These are phyloP conservation scores for Boletus rubroflammeus DNA, from an alignment of 768 basidiomycete species.

Conservation along the genomic window DNA sequence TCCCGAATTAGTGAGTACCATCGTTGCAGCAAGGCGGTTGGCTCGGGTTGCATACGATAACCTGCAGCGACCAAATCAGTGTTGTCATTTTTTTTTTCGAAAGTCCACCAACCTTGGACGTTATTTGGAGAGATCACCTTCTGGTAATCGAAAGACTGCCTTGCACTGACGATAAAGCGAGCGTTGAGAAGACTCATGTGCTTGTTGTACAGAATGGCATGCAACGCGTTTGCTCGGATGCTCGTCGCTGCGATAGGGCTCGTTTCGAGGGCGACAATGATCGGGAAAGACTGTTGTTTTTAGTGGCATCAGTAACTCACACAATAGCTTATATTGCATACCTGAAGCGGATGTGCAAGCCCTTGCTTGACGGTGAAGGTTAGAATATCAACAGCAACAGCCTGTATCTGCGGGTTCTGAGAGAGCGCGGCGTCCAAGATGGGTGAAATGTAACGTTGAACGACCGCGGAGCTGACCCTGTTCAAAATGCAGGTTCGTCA, in stretches of 20 bases:
- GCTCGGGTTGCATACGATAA: slow-evolving; percentile 58
- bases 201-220: slow-evolving; percentile 80
- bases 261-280: slow-evolving; percentile 92
- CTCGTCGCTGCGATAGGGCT: slow-evolving; percentile 58
- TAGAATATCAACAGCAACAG: slow-evolving; percentile 84
- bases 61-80: slow-evolving; percentile 39
- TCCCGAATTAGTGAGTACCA: slow-evolving; percentile 94
- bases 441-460: slow-evolving; percentile 84
- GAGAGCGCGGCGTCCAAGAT: slow-evolving; percentile 83
- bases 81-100: neutral
- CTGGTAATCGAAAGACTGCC: slow-evolving; percentile 83
- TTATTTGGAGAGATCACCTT: slow-evolving; percentile 44
- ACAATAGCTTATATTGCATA: slow-evolving; percentile 30
- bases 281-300: slow-evolving; percentile 70
- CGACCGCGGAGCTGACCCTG: slow-evolving; percentile 91
- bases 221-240: slow-evolving; percentile 74
- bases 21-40: slow-evolving; percentile 73
- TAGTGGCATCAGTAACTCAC: neutral
- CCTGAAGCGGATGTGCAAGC: slow-evolving; percentile 90
- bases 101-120: slow-evolving; percentile 48
- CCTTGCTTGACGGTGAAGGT: slow-evolving; percentile 94
- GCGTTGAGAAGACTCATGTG: slow-evolving; percentile 88
- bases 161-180: slow-evolving; percentile 77
- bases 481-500: slow-evolving; percentile 1
- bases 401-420: slow-evolving; percentile 64